phyloP scores from a whole-genome alignment of 805 yeast genomes.

The Saturnispora silvae region DNA sequence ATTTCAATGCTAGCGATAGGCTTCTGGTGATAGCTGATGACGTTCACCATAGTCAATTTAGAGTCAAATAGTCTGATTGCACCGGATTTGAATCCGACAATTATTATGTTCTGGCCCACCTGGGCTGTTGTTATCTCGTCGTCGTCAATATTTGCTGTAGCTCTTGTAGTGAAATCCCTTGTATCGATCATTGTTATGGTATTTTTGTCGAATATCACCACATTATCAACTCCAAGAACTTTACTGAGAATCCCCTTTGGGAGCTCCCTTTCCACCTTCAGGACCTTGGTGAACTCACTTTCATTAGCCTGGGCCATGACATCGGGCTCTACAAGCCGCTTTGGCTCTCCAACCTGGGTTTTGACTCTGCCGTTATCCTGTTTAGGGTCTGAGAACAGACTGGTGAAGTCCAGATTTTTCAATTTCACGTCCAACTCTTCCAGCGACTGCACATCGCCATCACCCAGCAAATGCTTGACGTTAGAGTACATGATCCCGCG shows the following conservation, averaged over 20 bases:
- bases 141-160: neutral
- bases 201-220: constrained; percentile 17
- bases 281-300: constrained; percentile 5
- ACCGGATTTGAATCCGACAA: constrained; percentile 1
- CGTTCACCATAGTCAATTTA: neutral
- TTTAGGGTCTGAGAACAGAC: too few relatives aligned
- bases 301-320: too few relatives aligned
- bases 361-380: too few relatives aligned
- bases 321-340: too few relatives aligned
- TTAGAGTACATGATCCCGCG: constrained; percentile 60
- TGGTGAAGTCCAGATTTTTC: neutral
- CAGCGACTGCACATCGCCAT: too few relatives aligned
- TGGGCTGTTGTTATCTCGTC: neutral
- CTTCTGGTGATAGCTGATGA: neutral
- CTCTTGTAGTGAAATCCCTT: neutral
- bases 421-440: neutral
- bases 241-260: too few relatives aligned
- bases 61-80: neutral
- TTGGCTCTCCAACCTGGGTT: too few relatives aligned
- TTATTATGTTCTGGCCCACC: neutral
- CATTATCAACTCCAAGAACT: too few relatives aligned
- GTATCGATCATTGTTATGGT: neutral
- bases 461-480: neutral
- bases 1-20: neutral
- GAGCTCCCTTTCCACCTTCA: too few relatives aligned